These are phyloP conservation scores for Pythium myriotylum DNA, from an alignment of 352 stramenopile genomes.

Conservation along the genomic window DNA sequence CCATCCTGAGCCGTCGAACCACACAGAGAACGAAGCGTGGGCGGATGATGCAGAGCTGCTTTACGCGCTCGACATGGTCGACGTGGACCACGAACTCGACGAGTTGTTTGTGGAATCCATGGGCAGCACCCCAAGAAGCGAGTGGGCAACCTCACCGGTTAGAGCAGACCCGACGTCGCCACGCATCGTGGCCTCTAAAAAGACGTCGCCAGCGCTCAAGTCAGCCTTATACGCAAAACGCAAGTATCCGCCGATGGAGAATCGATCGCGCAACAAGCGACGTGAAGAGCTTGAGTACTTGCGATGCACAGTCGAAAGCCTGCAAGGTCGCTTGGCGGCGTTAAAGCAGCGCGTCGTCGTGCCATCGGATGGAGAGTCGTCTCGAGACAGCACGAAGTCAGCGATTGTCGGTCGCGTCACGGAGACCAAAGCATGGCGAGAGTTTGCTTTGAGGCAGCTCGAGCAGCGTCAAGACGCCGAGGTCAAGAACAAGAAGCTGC, in stretches of 20 bases:
- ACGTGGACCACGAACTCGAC: neutral
- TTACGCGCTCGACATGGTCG: neutral
- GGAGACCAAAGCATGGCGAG: neutral
- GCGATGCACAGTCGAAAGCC: neutral
- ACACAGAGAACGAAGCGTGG: no score
- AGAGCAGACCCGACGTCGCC: no score
- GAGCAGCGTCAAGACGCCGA: conserved; percentile 20
- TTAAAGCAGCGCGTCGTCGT: neutral
- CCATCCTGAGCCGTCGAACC: no score
- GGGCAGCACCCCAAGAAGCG: no score
- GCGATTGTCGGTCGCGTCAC: neutral
- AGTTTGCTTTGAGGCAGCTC: conserved; percentile 1
- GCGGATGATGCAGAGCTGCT: neutral
- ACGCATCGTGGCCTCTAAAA: no score
- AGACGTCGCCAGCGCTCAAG: no score
- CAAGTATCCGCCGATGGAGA: neutral
- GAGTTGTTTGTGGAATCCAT: neutral
- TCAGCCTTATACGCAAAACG: neutral
- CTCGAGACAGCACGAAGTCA: no score
- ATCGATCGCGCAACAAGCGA: neutral
- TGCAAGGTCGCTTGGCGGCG: neutral
- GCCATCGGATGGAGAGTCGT: no score
- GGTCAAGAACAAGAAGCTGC: conserved; percentile 8
- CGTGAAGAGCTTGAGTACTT: conserved; percentile 7
- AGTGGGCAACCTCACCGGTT: no score